Conservation (phyloP, 169 alveolate species). For the Cryptosporidium andersoni region DNA sequence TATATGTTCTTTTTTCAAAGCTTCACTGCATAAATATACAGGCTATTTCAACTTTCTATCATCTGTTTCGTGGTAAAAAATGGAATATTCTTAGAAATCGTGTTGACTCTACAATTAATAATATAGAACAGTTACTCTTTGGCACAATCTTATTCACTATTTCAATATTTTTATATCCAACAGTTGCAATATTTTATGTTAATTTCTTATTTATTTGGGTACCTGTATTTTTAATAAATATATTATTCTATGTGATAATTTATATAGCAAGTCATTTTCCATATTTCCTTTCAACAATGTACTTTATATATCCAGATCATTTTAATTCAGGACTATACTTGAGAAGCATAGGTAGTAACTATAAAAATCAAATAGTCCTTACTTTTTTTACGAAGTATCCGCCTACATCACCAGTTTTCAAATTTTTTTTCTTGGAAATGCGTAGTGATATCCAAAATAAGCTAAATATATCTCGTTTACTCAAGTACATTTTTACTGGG, state of each 20-base stretch:
- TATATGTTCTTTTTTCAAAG: conserved; percentile 39
- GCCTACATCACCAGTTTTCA: too few species aligned
- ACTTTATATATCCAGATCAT: conserved; percentile 5
- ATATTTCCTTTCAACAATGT: conserved; percentile 7
- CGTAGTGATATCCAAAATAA: background rate
- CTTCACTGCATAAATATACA: conserved; percentile 27
- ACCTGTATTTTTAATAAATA: conserved; percentile 28
- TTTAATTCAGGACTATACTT: conserved; percentile 58
- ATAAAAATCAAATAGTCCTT: conserved; percentile 20
- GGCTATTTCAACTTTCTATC: conserved; percentile 49
- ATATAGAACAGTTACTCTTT: conserved; percentile 58
- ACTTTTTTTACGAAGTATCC: background rate
- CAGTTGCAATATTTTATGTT: conserved; percentile 58
- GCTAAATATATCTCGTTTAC: conserved; percentile 35
- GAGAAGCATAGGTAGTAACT: background rate
- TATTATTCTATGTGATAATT: conserved; percentile 30
- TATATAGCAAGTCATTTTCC: conserved; percentile 44
- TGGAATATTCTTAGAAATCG: conserved; percentile 49
- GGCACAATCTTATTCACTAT: conserved; percentile 63
- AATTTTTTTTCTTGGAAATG: too few species aligned
- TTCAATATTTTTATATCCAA: conserved; percentile 42
- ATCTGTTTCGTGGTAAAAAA: conserved; percentile 42
- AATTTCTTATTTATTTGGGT: conserved; percentile 67
- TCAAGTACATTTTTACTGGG: conserved; percentile 34
- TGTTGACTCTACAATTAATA: conserved; percentile 36